Evolutionary conservation across 1,284 basidiomycete species (phyloP), one percentile per base, ranked within the genome.

Genomic region (Cystobasidium sp.): DNA sequence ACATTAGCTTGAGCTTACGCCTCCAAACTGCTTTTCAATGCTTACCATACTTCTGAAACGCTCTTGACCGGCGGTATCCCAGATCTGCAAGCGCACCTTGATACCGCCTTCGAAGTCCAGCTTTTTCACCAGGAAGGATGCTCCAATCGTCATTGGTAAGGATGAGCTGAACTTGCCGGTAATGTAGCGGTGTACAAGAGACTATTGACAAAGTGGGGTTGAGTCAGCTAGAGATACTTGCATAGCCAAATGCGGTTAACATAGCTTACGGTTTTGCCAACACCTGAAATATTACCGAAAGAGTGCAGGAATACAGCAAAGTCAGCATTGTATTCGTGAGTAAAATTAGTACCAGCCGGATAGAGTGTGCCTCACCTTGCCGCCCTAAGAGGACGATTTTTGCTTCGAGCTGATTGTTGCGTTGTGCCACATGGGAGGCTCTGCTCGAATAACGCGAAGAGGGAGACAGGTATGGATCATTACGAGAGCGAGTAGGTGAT

Each of bases 41-140:
- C 88, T 75, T 76, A 91, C 91, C 92, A 97, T 94, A 80, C 91
- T 92, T 77, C 94, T 87, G 84, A 97, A 97, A 64, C 94, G 86
- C 85, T 98, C 95, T 86, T 97, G 94, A n/a, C 95, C 95, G 53
- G 95, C 95, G 68, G 95, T 97, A 82, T 98, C 94, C 94, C 94
- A 97, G 16, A 87, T 84, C 79, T 88, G 87, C 46, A 87, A 80
- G 67, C 93, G 89, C 20, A 98, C 93, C 81, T 92, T 91, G 78
- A 92, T 86, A 41, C 64, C 64, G 58, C 92, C 93, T 77, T 93
- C 88, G 78, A 97, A 88, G 79, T 89, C 88, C 53, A 95, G 89
- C 84, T 97, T 97, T 86, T 97, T 95, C 68, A 93, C 93, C 78
- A 95, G 89, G 83, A 98, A 94, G 81, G 93, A 92, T 64, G 94